Evolutionary conservation across 1,139 yeast species (phyloP), one percentile per base, ranked within the genome.

Genomic region (Blastobotrys aristatus): DNA sequence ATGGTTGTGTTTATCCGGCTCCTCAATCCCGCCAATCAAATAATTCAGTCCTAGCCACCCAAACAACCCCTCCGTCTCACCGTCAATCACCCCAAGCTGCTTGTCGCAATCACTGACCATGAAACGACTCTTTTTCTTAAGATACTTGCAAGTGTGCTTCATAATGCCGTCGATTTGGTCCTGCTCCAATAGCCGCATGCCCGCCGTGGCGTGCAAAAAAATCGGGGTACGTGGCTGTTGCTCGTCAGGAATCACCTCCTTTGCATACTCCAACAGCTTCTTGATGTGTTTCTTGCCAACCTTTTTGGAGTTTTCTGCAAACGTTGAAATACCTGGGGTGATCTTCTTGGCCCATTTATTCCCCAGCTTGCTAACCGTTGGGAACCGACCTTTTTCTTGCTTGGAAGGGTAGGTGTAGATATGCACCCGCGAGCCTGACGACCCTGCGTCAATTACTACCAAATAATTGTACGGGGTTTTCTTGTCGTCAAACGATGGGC

Each of bases 41-140:
- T 84, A 83, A 59, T 87, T 87, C 38, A 86, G 69, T 0, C 88
- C 79, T 8, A 86, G 68, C 95, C 95, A 87, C 10, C 94, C 92
- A 57, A 82, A 86, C 13, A 87, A 58, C 0, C 95, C 95, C 65
- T 87, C 95, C 2, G 76, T 71, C 56, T 83, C 87, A 1, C 95
- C 95, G 53, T 81, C 81, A 40, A 87, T 80, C 20, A 84, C 77
- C 50, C 79, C 77, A 24, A 86, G 72, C 60, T 85, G 94, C 2
- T 62, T 46, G 3, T 47, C 57, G 53, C 75, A 71, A 46, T 73
- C 75, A 1, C 80, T 79, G 2, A 87, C 56, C 55, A 70, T 80
- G 56, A 86, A 84, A 27, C 74, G 71, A 1, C 85, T 76, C 44
- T 80, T 69, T 8, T 61, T 51, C 44, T 69, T 68, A 45, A 86